Conservation (phyloP, 2,329 filamentous ascomycete species). For the Leptographium wingfieldii region DNA sequence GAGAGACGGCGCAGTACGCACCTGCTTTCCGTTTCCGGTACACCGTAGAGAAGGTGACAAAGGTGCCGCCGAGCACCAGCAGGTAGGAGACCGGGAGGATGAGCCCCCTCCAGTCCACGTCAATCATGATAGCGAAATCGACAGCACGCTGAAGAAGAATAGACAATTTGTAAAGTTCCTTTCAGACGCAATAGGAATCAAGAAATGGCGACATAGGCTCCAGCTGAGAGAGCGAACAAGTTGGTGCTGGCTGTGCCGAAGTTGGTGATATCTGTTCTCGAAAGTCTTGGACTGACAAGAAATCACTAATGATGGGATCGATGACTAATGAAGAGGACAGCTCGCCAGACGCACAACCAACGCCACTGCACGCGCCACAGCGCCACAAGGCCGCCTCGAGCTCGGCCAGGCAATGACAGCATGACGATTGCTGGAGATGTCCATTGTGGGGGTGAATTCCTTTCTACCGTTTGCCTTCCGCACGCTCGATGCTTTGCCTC, state of each 20-base stretch:
- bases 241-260: neutral
- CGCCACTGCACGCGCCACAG: neutral
- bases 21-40: conserved; percentile 86
- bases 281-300: neutral
- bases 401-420: neutral
- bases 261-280: neutral
- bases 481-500: neutral
- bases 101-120: conserved; percentile 71
- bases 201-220: neutral
- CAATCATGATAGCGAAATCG: conserved; percentile 28
- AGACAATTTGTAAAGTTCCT: neutral
- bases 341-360: neutral
- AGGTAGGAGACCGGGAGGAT: conserved; percentile 83
- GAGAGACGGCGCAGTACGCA: conserved; percentile 28
- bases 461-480: neutral
- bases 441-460: neutral
- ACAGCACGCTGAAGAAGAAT: neutral
- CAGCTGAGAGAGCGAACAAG: neutral
- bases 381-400: neutral
- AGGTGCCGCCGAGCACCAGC: conserved; percentile 70
- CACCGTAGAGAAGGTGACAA: conserved; percentile 83
- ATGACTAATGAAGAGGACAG: neutral
- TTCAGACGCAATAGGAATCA: neutral
- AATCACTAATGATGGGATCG: neutral
- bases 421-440: neutral